A percentile compares a stretch with the other conserved stretches of the same genome.
Conservation (phyloP, 345 rosid species). For the Alliaria petiolata region DNA sequence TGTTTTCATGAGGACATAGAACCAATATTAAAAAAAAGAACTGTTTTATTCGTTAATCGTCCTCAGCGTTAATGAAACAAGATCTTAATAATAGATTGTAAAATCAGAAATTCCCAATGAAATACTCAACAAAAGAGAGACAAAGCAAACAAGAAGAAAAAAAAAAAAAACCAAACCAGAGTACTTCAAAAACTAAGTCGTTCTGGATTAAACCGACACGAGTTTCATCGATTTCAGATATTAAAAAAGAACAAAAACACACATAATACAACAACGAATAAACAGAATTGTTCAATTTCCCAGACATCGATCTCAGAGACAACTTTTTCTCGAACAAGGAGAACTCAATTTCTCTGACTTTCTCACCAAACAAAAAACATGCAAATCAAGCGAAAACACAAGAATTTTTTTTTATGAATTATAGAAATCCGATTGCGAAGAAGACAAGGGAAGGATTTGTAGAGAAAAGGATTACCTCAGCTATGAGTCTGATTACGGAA, state of each 20-base stretch:
- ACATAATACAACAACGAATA: neutral
- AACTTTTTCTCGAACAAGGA: neutral
- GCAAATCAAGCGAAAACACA: conserved; percentile 10
- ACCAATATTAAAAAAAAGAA: neutral
- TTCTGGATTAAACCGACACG: conserved; percentile 4
- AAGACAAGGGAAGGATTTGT: neutral
- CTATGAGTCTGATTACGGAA: conserved; percentile 10
- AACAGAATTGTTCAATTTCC: conserved; percentile 21
- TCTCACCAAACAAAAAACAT: neutral
- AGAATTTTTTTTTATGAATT: neutral
- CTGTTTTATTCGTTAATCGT: neutral
- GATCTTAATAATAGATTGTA: neutral
- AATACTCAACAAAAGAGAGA: neutral
- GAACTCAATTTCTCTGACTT: neutral
- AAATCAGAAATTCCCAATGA: neutral
- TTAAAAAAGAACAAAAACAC: neutral
- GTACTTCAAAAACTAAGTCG: neutral
- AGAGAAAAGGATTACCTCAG: conserved; percentile 5
- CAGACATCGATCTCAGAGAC: conserved; percentile 18
- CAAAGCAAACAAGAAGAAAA: neutral
- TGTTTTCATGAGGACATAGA: neutral
- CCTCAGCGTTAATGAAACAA: neutral
- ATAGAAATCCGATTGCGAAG: neutral
- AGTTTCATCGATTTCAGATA: neutral
- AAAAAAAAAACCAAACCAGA: neutral